Conservation (phyloP, 768 basidiomycete genomes). For the Panaeolus cyanescens region DNA sequence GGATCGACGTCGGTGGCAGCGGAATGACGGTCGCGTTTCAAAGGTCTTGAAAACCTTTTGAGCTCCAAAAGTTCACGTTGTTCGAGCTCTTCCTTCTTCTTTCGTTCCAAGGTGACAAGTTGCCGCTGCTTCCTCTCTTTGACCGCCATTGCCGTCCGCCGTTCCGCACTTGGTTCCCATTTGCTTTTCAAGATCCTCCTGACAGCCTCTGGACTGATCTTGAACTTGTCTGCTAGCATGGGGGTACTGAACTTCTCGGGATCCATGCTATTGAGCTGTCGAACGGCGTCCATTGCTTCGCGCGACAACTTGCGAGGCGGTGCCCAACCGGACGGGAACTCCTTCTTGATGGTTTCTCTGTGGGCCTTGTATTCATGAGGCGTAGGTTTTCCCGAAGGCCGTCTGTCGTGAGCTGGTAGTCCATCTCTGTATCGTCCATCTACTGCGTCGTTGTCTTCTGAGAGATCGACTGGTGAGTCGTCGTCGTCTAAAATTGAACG, state of each 20-base stretch:
- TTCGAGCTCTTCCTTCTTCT: slow-evolving; percentile 40
- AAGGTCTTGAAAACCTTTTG: not conserved
- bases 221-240: slow-evolving; percentile 74
- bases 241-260: slow-evolving; percentile 65
- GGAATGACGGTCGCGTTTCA: not conserved
- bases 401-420: slow-evolving; percentile 37
- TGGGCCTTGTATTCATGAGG: slow-evolving; percentile 54
- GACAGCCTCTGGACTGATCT: slow-evolving; percentile 80
- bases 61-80: slow-evolving; percentile 10
- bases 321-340: slow-evolving; percentile 71
- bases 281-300: slow-evolving; percentile 82
- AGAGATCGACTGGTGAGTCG: slow-evolving; percentile 44
- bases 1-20: slow-evolving; percentile 1
- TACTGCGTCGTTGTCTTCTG: slow-evolving; percentile 53
- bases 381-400: slow-evolving; percentile 40
- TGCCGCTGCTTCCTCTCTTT: slow-evolving; percentile 48
- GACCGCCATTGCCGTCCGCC: slow-evolving; percentile 48
- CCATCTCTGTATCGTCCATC: slow-evolving; percentile 41
- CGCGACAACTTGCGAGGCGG: slow-evolving; percentile 81
- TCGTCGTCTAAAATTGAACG: slow-evolving; percentile 52
- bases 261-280: slow-evolving; percentile 65
- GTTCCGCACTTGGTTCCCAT: slow-evolving; percentile 64
- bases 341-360: slow-evolving; percentile 48
- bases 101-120: slow-evolving; percentile 28
- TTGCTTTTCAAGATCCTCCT: slow-evolving; percentile 76